Evolutionary conservation across 441 rosid species (phyloP).

Genomic region (Monsonia emarginata): DNA sequence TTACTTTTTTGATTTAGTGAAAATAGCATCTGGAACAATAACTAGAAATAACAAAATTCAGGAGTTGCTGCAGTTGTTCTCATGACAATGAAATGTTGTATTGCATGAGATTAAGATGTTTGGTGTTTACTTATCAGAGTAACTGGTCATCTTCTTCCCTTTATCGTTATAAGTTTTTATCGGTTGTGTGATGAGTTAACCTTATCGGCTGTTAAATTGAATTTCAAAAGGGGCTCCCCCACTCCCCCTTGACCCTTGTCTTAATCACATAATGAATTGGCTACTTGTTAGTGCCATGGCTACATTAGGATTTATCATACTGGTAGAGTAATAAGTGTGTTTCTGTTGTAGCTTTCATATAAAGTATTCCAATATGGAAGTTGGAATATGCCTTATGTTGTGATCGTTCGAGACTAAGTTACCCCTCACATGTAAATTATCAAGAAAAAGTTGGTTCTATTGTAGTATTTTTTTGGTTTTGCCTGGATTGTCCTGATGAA

Average conservation of each 20-base stretch:
- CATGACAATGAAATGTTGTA: neutral
- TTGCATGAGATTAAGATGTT: neutral
- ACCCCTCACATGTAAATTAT: neutral
- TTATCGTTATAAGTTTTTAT: neutral
- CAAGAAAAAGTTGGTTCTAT: conserved; percentile 7
- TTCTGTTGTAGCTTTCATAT: neutral
- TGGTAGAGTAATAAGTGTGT: neutral
- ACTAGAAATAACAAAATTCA: neutral
- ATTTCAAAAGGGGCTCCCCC: neutral
- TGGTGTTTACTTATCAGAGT: neutral
- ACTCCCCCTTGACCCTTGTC: neutral
- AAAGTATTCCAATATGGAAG: neutral
- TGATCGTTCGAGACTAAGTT: neutral
- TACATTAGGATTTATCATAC: neutral
- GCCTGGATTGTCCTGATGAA: conserved; percentile 4
- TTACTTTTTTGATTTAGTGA: neutral
- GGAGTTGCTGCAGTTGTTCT: neutral
- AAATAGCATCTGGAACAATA: neutral
- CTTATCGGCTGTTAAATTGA: neutral
- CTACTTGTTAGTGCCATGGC: neutral
- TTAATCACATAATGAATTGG: neutral
- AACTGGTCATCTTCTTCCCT: neutral
- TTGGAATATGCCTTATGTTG: neutral
- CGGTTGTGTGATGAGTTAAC: neutral
- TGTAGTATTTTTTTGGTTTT: neutral